Conservation (phyloP, 345 rosid species). For the Psidium friedrichsthalianum region DNA sequence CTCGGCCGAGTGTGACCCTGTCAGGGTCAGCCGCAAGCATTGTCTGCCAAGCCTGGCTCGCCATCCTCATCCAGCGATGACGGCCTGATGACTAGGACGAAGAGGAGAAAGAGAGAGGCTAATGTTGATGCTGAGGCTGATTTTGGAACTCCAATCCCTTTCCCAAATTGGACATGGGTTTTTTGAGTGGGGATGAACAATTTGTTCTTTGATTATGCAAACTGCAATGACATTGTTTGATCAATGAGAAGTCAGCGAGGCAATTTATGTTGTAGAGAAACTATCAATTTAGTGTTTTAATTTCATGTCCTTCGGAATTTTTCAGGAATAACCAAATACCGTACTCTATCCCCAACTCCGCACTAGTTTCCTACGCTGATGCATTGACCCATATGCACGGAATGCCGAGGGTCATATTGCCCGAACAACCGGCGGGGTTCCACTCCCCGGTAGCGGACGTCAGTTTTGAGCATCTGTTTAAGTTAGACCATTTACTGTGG, state of each 20-base stretch:
- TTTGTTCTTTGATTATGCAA: neutral
- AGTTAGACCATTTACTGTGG: too few species aligned
- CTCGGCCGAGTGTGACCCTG: constrained; percentile 13
- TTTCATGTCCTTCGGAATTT: neutral
- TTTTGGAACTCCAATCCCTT: neutral
- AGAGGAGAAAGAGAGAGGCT: neutral
- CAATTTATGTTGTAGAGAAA: neutral
- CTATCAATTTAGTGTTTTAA: neutral
- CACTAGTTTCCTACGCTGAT: neutral
- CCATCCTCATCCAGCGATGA: neutral
- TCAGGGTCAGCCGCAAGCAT: constrained; percentile 19
- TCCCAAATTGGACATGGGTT: neutral
- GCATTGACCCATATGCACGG: too few species aligned
- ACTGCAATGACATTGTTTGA: neutral
- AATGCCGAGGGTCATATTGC: too few species aligned
- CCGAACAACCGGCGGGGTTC: too few species aligned
- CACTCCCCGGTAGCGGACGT: too few species aligned
- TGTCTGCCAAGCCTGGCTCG: constrained; percentile 11
- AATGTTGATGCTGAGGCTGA: neutral
- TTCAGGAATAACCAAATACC: neutral
- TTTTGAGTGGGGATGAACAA: neutral
- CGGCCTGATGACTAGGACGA: neutral
- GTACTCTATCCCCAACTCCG: neutral
- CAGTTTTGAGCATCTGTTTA: too few species aligned
- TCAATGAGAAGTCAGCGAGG: neutral